These are phyloP conservation scores for Saprolegnia diclina DNA, from an alignment of 352 stramenopile species.

Conservation along the genomic window DNA sequence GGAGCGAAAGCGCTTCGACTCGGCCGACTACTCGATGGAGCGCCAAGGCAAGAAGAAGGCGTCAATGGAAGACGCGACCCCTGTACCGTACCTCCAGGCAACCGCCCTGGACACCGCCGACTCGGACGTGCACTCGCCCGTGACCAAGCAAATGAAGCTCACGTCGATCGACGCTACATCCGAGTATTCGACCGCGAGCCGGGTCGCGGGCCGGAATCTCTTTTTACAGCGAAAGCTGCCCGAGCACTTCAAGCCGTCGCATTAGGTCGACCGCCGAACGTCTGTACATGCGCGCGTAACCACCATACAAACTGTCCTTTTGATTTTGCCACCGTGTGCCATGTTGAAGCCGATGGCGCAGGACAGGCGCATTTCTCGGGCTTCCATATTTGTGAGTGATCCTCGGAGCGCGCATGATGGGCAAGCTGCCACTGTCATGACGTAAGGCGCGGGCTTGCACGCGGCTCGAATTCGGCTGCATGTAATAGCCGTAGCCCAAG, in stretches of 20 bases:
- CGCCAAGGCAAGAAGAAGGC: constrained; percentile 6
- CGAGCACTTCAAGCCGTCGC: constrained; percentile 30
- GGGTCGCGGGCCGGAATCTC: constrained; percentile 52
- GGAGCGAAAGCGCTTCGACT: constrained; percentile 40
- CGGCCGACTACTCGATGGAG: constrained; percentile 37
- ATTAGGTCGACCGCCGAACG: constrained; percentile 76
- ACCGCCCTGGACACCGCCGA: background rate
- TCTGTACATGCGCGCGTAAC: background rate
- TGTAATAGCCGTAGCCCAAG: too few relatives aligned
- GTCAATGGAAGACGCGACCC: constrained; percentile 1
- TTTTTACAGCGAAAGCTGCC: constrained; percentile 58
- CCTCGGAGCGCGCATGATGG: too few relatives aligned
- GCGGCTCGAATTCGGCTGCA: too few relatives aligned
- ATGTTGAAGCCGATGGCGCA: too few relatives aligned
- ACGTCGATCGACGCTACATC: constrained; percentile 41
- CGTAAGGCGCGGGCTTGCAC: too few relatives aligned
- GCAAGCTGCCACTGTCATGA: too few relatives aligned
- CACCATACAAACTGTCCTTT: too few relatives aligned
- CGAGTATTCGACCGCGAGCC: constrained; percentile 25
- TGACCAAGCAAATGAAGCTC: constrained; percentile 76
- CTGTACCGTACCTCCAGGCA: background rate
- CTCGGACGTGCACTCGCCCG: constrained; percentile 30
- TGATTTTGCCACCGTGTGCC: too few relatives aligned
- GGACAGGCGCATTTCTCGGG: too few relatives aligned
- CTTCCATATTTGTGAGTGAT: too few relatives aligned